Evolutionary conservation across 2,329 filamentous ascomycete species (phyloP), one percentile per base, ranked within the genome.

Genomic region (Claviceps spartinae): DNA sequence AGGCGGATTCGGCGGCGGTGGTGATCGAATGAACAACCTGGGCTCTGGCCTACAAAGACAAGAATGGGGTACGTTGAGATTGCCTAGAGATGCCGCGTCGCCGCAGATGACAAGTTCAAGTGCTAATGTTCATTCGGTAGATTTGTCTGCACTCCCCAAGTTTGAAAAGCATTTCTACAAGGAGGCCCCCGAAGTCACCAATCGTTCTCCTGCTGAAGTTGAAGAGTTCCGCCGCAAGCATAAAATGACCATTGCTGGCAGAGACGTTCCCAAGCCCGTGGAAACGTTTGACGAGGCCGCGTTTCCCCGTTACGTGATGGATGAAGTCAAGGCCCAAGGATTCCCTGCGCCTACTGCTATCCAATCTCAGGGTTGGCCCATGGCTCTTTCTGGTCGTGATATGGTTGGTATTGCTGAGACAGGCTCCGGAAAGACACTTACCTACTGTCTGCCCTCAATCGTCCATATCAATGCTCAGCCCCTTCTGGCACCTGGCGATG

Each of bases 121-220:
- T 54, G 5, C 18, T 44, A 46, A 46, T 20, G 26, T 26, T 22
- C 6, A 40, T 5, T 9, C 6, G 22, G 20, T 59, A 93, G 93
- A 98, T 67, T 62, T 93, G 51, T 75, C 69, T 63, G 69, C 83
- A 6, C 66, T 98, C 46, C 91, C 93, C 62, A 97, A 97, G 72
- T 98, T 98, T 73, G 93, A 98, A 69, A 98, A 98, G 74, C 90
- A 87, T 8, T 98, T 98, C 75, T 98, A 98, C 81, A 95, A 97
- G 76, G 93, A 97, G 72, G 83, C 93, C 66, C 78, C 84, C 36
- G 81, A 81, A 54, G 91, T 98, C 55, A 71, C 82, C 56, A 75
- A 70, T 62, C 87, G 93, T 64, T 82, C 88, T 13, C 68, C 79
- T 43, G 79, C 80, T 52, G 91, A 97, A 57, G 86, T 98, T 53